Conservation (phyloP, 2,329 filamentous ascomycete genomes). For the Pseudogymnoascus pannorum region DNA sequence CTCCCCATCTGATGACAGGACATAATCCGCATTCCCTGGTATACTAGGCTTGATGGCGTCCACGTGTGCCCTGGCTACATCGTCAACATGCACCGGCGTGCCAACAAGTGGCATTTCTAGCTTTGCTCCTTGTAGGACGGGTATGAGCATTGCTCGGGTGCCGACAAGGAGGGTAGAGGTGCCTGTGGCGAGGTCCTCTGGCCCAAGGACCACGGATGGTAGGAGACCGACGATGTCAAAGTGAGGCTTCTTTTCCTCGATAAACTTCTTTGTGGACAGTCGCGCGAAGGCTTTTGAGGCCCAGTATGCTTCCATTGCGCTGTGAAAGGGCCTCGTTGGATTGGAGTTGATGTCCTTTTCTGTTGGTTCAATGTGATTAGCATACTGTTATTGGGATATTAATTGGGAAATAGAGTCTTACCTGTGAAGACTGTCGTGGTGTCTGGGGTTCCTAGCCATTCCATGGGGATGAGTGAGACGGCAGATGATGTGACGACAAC, state of each 20-base stretch:
- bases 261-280: constrained; percentile 17
- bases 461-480: constrained; percentile 1
- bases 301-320: constrained; percentile 22
- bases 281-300: constrained; percentile 22
- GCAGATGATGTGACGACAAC: constrained; percentile 1
- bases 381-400: not conserved
- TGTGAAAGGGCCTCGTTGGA: not conserved
- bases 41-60: constrained; percentile 5
- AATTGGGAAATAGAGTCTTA: not conserved
- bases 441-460: not conserved
- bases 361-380: not conserved
- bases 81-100: constrained; percentile 6
- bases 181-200: constrained; percentile 2
- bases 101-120: constrained; percentile 2
- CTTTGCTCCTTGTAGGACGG: not conserved
- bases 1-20: constrained; percentile 10
- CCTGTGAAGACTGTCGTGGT: not conserved
- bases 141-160: not conserved
- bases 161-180: not conserved
- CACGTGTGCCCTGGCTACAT: constrained; percentile 6
- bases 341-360: not conserved
- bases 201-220: constrained; percentile 8
- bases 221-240: constrained; percentile 3
- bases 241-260: not conserved
- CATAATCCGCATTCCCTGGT: not conserved